Evolutionary conservation across 345 rosid species (phyloP).

Genomic region (Streptanthus diversifolius): DNA sequence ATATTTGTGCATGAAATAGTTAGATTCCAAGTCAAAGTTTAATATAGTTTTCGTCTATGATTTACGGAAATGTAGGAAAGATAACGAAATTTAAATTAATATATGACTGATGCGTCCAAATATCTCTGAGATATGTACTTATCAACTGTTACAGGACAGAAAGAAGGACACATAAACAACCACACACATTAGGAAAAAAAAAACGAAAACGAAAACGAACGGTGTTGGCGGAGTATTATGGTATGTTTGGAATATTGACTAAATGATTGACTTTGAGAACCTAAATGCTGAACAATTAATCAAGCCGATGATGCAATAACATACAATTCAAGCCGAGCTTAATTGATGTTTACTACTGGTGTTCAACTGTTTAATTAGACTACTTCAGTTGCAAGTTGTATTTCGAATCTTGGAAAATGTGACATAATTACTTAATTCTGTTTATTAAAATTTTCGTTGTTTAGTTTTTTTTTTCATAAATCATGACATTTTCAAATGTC

Average conservation of each 20-base stretch:
- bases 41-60: neutral
- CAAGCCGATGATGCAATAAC: neutral
- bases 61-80: constrained; percentile 26
- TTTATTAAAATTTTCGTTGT: too few relatives aligned
- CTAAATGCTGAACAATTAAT: neutral
- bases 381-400: neutral
- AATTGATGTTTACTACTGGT: neutral
- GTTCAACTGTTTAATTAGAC: neutral
- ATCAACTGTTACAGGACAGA: constrained; percentile 9
- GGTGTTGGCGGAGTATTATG: neutral
- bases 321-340: neutral
- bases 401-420: neutral
- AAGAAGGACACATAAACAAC: constrained; percentile 5
- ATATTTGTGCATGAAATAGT: neutral
- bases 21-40: constrained; percentile 25
- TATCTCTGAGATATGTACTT: neutral
- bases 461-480: too few relatives aligned
- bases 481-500: too few relatives aligned
- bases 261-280: neutral
- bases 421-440: too few relatives aligned
- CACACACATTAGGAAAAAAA: neutral
- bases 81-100: constrained; percentile 9
- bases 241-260: constrained; percentile 15
- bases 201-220: neutral
- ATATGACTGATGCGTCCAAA: constrained; percentile 14